Evolutionary conservation across 2,329 filamentous ascomycete genomes (phyloP).

Genomic region (Claviceps pazoutovae): DNA sequence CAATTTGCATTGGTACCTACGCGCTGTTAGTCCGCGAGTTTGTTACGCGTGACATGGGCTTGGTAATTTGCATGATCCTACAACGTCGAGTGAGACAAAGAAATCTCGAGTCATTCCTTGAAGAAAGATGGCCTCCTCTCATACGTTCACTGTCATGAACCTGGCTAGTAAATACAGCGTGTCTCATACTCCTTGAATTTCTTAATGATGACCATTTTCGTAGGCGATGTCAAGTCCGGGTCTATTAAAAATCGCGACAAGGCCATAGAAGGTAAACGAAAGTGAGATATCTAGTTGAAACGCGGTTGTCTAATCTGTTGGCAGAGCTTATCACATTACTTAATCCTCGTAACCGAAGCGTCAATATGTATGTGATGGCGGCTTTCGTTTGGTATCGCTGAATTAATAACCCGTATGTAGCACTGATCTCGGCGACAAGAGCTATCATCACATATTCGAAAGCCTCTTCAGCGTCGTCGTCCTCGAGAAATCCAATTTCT

Average conservation of each 20-base stretch:
- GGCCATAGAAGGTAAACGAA: conserved; percentile 26
- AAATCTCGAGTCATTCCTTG: background rate
- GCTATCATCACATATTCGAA: conserved; percentile 72
- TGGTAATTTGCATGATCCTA: background rate
- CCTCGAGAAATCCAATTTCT: conserved; percentile 52
- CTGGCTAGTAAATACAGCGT: conserved; percentile 17
- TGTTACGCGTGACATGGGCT: background rate
- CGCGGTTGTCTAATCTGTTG: background rate
- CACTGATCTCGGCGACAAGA: conserved; percentile 51
- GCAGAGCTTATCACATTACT: conserved; percentile 25
- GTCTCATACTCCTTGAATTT: background rate
- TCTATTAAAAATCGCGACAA: conserved; percentile 24
- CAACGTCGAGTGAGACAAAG: background rate
- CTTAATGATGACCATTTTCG: conserved; percentile 6
- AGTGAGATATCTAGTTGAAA: background rate
- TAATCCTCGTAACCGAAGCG: conserved; percentile 20
- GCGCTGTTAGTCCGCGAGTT: background rate
- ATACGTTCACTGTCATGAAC: conserved; percentile 20
- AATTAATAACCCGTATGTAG: conserved; percentile 9
- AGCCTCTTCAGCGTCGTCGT: conserved; percentile 57
- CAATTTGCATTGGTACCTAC: background rate
- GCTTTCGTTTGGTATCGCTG: background rate
- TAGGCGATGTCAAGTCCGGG: conserved; percentile 22
- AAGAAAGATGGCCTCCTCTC: conserved; percentile 18
- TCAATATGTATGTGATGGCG: conserved; percentile 22